A percentile compares a stretch with the other conserved stretches of the same genome.
Conservation (phyloP, 2,329 filamentous ascomycete genomes). For the Xylaria sp. region DNA sequence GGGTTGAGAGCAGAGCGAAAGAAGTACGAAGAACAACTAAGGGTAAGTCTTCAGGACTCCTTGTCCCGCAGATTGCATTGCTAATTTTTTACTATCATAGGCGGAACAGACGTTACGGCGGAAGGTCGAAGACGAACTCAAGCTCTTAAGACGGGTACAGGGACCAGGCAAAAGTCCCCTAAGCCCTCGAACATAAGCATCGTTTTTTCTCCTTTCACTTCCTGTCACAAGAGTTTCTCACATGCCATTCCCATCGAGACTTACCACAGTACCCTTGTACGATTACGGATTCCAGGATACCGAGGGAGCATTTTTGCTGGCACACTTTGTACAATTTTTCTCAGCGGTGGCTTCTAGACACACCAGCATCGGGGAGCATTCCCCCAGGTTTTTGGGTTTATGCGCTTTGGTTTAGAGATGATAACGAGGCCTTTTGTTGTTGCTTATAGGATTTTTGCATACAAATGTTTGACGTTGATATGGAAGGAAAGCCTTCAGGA, state of each 20-base stretch:
- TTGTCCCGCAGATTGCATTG: neutral
- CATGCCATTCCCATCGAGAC: conserved; percentile 1
- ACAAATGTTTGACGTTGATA: conserved; percentile 3
- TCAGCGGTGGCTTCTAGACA: conserved; percentile 24
- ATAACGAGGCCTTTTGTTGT: conserved; percentile 1
- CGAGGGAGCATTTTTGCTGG: conserved; percentile 20
- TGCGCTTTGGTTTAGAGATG: conserved; percentile 21
- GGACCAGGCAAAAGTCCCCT: conserved; percentile 39
- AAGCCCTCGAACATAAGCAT: conserved; percentile 27
- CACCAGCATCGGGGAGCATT: conserved; percentile 26
- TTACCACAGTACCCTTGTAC: conserved; percentile 12
- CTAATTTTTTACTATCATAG: conserved; percentile 34
- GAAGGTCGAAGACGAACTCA: conserved; percentile 43
- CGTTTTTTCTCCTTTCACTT: conserved; percentile 15
- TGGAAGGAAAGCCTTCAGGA: neutral
- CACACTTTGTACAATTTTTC: conserved; percentile 22
- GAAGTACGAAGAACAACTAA: conserved; percentile 45
- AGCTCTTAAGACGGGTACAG: conserved; percentile 39
- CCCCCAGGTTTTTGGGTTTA: conserved; percentile 20
- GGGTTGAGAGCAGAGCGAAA: conserved; percentile 43
- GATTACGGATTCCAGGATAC: conserved; percentile 21
- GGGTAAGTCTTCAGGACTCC: conserved; percentile 33
- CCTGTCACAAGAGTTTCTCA: conserved; percentile 10
- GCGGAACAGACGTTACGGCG: conserved; percentile 41
- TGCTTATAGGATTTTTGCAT: conserved; percentile 16